Base-by-base conservation (phyloP, 805 yeast genomes). In the Starmerella apis region DNA sequence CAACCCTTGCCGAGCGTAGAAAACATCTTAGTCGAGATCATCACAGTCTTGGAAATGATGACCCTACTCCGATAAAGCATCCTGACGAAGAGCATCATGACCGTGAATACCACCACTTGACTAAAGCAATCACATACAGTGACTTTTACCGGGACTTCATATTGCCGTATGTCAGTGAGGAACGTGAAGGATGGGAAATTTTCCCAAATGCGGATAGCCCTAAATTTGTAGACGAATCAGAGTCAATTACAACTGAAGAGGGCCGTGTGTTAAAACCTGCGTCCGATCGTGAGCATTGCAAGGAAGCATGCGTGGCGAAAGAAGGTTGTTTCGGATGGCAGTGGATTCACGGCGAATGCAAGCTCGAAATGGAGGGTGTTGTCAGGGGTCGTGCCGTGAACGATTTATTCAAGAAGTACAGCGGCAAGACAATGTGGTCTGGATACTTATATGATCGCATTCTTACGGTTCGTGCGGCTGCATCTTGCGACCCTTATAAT, bases 101-200 rank as follows among this genome's bases (percentile, higher is more conserved):
- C 25, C 43, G 43, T n/a, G 43, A 38, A 20, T 19, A 7, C 9
- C 43, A 38, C 23, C 43, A 38, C 30, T 28, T 22, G 37, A 16
- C 19, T 10, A 5, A 30, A 3, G 25, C 28, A 9, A 22, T 31
- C 16, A 24, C 33, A 10, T 54, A 63, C 30, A 47, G 49, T 16
- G 65, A 61, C 48, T 59, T 63, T 28, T 66, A 65, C 57, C 50
- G 53, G 10, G 63, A 62, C 52, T 63, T 63, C 39, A 46, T 61
- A 25, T 43, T 61, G 52, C 68, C 66, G 9, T 38, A 23, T 10
- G 56, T 41, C 46, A 24, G 31, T 8, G 43, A 38, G n/a, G 43
- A 23, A 20, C 63, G 67, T 65, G 61, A 25, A 4, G 37, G 57
- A 43, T 35, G 44, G 44, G 33, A 41, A 11, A 41, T 41, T 1